Percentiles rank a stretch among this genome's conserved stretches.
phyloP scores from a whole-genome alignment of 208 protist genomes.

The Leishmania braziliensis region DNA sequence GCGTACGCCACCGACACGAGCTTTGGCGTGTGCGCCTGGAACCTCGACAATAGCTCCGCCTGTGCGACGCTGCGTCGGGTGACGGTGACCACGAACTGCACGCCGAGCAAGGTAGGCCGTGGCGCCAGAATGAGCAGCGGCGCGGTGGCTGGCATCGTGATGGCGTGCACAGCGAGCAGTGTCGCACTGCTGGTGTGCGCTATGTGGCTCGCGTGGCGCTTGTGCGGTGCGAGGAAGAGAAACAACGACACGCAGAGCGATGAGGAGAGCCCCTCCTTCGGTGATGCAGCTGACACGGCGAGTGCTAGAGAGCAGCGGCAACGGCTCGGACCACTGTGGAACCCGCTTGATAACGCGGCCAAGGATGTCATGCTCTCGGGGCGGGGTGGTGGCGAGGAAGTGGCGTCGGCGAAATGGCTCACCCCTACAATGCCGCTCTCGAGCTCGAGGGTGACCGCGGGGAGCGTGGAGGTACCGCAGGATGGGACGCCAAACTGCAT shows the following conservation, averaged over 20 bases:
- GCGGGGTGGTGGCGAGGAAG: neutral
- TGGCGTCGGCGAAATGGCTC: neutral
- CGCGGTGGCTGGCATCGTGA: slow-evolving; percentile 39
- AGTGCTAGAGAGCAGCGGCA: neutral
- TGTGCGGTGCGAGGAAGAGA: slow-evolving; percentile 4
- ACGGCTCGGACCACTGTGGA: neutral
- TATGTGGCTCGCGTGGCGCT: slow-evolving; percentile 31
- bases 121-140: slow-evolving; percentile 30
- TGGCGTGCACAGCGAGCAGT: slow-evolving; percentile 30
- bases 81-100: slow-evolving; percentile 31
- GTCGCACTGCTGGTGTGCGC: slow-evolving; percentile 31
- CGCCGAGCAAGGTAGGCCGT: neutral
- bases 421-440: neutral
- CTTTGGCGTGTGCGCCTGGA: slow-evolving; percentile 61
- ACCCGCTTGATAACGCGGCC: neutral
- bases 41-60: slow-evolving; percentile 33
- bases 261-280: neutral
- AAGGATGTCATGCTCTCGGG: neutral
- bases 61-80: slow-evolving; percentile 43
- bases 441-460: neutral
- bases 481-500: slow-evolving; percentile 22
- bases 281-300: neutral
- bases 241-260: slow-evolving; percentile 7
- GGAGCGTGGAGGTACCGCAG: neutral
- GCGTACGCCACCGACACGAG: slow-evolving; percentile 26